A percentile compares a stretch with the other conserved stretches of the same genome.
Conservation (phyloP, 345 rosid genomes). For the Bruguiera sexangula region DNA sequence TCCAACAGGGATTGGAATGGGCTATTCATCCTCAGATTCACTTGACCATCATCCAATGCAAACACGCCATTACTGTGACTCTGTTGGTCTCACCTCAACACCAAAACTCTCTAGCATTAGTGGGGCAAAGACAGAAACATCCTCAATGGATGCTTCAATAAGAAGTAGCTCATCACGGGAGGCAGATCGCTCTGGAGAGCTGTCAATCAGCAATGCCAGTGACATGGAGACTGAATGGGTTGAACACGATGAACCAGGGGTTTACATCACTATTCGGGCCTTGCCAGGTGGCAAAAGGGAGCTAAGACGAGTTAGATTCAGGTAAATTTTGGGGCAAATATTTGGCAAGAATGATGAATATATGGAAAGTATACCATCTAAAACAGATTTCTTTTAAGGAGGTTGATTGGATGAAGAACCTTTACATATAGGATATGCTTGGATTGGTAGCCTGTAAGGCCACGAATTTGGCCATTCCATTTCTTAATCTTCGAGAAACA, state of each 20-base stretch:
- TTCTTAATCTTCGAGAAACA: background rate
- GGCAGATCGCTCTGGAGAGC: conserved; percentile 33
- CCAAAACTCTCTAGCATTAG: conserved; percentile 93
- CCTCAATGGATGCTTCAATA: conserved; percentile 55
- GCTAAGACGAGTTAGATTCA: conserved; percentile 39
- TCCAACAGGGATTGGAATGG: conserved; percentile 29
- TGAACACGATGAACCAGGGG: conserved; percentile 38
- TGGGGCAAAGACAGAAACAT: conserved; percentile 85
- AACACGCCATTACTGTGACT: conserved; percentile 43
- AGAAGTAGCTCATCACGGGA: conserved; percentile 37
- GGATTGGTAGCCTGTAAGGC: background rate
- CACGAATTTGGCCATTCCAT: background rate
- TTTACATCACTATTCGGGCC: conserved; percentile 34
- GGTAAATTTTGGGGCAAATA: conserved; percentile 13
- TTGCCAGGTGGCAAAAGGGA: conserved; percentile 33
- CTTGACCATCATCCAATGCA: conserved; percentile 31
- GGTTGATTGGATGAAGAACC: background rate
- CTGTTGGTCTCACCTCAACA: conserved; percentile 67
- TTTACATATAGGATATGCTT: background rate
- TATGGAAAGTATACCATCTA: conserved; percentile 1
- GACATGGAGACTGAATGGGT: conserved; percentile 39
- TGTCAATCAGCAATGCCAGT: conserved; percentile 38
- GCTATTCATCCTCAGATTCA: conserved; percentile 29
- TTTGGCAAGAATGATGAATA: conserved; percentile 1
- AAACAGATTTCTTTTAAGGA: background rate